Conservation (phyloP, 2,329 filamentous ascomycete species). For the Fusarium subglutinans region DNA sequence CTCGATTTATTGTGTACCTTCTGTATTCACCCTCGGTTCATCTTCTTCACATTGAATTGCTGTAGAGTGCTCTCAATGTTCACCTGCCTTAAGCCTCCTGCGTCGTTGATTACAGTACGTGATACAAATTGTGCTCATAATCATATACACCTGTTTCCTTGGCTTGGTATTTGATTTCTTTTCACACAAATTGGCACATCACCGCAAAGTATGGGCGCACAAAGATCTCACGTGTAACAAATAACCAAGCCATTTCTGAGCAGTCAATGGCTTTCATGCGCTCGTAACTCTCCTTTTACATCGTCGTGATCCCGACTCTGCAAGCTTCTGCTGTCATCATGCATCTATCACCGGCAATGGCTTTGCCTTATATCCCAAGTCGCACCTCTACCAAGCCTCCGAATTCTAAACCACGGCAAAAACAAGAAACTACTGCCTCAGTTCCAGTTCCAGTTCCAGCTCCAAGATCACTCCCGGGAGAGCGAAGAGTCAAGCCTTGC, state of each 20-base stretch:
- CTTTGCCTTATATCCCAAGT: conserved; percentile 8
- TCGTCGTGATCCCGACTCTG: background rate
- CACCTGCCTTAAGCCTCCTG: background rate
- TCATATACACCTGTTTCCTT: background rate
- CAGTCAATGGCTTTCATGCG: background rate
- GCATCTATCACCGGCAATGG: conserved; percentile 27
- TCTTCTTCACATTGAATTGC: background rate
- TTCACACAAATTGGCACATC: background rate
- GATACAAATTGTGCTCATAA: conserved; percentile 13
- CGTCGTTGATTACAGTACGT: background rate
- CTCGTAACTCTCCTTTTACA: background rate
- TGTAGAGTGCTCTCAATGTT: background rate
- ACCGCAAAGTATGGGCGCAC: background rate
- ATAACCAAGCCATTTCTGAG: background rate
- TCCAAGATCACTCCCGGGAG: conserved; percentile 15
- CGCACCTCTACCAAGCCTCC: background rate
- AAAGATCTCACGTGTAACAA: background rate
- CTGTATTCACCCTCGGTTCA: background rate
- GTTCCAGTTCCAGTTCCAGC: background rate
- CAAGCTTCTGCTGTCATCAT: background rate
- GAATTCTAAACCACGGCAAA: conserved; percentile 9
- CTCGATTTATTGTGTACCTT: background rate
- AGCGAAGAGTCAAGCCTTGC: conserved; percentile 31
- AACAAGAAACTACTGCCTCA: background rate
- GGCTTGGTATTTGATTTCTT: background rate